A percentile compares a stretch with the other conserved stretches of the same genome.
phyloP scores from a whole-genome alignment of 768 basidiomycete genomes.

The Coprinellus micaceus region DNA sequence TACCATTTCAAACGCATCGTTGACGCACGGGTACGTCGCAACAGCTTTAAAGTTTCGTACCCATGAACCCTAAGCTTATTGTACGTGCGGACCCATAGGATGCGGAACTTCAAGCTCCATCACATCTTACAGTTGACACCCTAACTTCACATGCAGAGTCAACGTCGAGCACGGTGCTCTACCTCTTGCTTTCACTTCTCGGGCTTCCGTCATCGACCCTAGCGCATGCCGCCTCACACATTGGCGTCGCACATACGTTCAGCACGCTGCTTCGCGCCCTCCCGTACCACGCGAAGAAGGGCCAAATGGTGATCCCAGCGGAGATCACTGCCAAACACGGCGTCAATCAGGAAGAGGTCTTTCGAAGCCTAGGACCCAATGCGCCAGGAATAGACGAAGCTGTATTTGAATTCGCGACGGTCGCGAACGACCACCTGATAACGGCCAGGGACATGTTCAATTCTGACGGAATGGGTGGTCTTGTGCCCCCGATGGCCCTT shows the following conservation, averaged over 20 bases:
- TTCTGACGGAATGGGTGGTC: slow-evolving; percentile 42
- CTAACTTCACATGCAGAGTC: slow-evolving; percentile 74
- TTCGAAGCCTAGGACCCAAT: slow-evolving; percentile 49
- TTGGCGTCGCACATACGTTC: slow-evolving; percentile 72
- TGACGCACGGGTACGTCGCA: slow-evolving; percentile 68
- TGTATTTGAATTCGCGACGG: slow-evolving; percentile 77
- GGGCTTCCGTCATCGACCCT: slow-evolving; percentile 50
- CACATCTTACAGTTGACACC: slow-evolving; percentile 64
- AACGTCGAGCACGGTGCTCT: slow-evolving; percentile 74
- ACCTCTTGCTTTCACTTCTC: slow-evolving; percentile 69
- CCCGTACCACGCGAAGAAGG: slow-evolving; percentile 70
- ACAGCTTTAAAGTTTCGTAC: slow-evolving; percentile 5
- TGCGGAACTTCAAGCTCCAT: slow-evolving; percentile 58
- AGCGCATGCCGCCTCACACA: slow-evolving; percentile 78
- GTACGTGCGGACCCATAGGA: slow-evolving; percentile 39
- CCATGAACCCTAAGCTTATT: slow-evolving; percentile 14
- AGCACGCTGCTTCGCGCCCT: slow-evolving; percentile 70
- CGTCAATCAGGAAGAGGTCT: slow-evolving; percentile 77
- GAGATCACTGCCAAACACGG: slow-evolving; percentile 78
- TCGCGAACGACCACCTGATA: slow-evolving; percentile 75
- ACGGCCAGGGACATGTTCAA: slow-evolving; percentile 71
- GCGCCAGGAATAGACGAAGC: slow-evolving; percentile 70
- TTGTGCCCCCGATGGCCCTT: slow-evolving; percentile 56
- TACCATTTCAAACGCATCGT: slow-evolving; percentile 83
- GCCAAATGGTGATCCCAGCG: slow-evolving; percentile 73